A percentile compares a stretch with the other conserved stretches of the same genome.
Evolutionary conservation across 2,329 filamentous ascomycete species (phyloP).

Genomic region (Colletotrichum sp.): DNA sequence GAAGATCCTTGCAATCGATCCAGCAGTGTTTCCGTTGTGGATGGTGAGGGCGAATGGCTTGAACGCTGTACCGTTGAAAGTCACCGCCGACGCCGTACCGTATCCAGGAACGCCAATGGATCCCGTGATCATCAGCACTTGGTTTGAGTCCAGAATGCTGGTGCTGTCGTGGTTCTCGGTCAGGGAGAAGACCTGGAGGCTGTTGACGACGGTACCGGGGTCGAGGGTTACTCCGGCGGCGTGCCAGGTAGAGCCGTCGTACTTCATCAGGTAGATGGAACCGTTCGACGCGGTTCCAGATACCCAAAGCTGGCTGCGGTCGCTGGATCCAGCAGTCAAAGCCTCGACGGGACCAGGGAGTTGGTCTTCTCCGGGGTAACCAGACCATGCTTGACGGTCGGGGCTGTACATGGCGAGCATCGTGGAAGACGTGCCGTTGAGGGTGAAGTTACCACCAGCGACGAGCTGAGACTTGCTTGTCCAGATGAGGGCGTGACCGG

Average conservation of each 20-base stretch:
- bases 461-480: slow-evolving; percentile 73
- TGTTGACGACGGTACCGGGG: slow-evolving; percentile 71
- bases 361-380: slow-evolving; percentile 63
- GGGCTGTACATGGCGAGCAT: slow-evolving; percentile 78
- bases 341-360: slow-evolving; percentile 84
- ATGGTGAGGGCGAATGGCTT: slow-evolving; percentile 83
- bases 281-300: slow-evolving; percentile 70
- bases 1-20: slow-evolving; percentile 83
- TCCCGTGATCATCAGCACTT: slow-evolving; percentile 85
- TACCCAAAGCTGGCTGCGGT: slow-evolving; percentile 80
- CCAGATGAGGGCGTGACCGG: slow-evolving; percentile 79
- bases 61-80: slow-evolving; percentile 85
- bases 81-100: slow-evolving; percentile 82
- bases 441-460: slow-evolving; percentile 76
- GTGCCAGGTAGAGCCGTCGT: slow-evolving; percentile 75
- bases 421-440: slow-evolving; percentile 66
- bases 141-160: slow-evolving; percentile 67
- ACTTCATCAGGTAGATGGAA: slow-evolving; percentile 81
- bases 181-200: slow-evolving; percentile 81
- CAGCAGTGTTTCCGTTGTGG: slow-evolving; percentile 66
- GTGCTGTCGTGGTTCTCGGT: slow-evolving; percentile 70
- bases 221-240: slow-evolving; percentile 69
- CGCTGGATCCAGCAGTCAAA: slow-evolving; percentile 74
- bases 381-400: slow-evolving; percentile 69
- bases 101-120: slow-evolving; percentile 76